Evolutionary conservation across 441 rosid species (phyloP).

Genomic region (Gossypium gossypioides): DNA sequence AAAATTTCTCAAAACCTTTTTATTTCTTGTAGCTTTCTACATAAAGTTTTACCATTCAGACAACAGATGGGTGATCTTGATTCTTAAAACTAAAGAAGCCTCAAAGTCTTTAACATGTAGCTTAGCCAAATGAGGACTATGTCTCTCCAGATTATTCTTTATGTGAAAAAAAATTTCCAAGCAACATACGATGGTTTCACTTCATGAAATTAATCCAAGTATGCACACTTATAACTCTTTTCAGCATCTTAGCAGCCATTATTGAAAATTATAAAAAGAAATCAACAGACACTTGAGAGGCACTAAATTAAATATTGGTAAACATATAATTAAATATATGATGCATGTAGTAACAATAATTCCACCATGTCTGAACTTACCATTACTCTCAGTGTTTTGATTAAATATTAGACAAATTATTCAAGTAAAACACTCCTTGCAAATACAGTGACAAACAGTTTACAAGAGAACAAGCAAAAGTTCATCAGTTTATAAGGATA

Average conservation of each 20-base stretch:
- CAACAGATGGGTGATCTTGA: neutral
- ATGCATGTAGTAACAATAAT: neutral
- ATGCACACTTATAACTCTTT: neutral
- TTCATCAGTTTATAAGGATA: neutral
- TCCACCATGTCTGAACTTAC: neutral
- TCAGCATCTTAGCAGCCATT: neutral
- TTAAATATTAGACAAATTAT: neutral
- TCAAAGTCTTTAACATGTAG: neutral
- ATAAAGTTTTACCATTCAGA: neutral
- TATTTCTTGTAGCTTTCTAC: neutral
- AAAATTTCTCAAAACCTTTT: neutral
- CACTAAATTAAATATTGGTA: neutral
- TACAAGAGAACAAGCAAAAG: neutral
- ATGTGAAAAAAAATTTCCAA: neutral
- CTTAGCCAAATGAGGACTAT: neutral
- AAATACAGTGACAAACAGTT: neutral
- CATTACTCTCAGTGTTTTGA: neutral
- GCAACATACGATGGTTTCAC: neutral
- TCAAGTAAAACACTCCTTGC: neutral
- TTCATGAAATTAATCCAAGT: neutral
- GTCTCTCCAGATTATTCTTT: neutral
- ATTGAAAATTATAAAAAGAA: neutral
- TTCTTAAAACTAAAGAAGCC: neutral
- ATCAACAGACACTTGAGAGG: neutral
- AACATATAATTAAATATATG: neutral